A percentile compares a stretch with the other conserved stretches of the same genome.
phyloP scores from a whole-genome alignment of 2,329 filamentous ascomycete species.

The Alternaria sp. region DNA sequence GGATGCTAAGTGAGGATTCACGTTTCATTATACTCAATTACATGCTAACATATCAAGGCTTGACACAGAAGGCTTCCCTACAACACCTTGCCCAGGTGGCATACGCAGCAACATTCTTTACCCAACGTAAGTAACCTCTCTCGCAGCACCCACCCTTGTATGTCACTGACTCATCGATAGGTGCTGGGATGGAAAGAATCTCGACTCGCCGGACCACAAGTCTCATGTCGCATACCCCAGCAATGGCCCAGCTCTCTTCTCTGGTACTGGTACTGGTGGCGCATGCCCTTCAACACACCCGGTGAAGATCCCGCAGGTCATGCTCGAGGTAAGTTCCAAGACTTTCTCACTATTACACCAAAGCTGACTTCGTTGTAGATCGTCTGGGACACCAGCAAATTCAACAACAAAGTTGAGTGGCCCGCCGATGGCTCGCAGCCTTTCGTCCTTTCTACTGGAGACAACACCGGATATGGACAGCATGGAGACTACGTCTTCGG shows the following conservation, averaged over 20 bases:
- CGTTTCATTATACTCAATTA: not conserved
- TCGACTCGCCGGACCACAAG: slow-evolving; percentile 59
- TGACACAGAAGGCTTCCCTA: slow-evolving; percentile 23
- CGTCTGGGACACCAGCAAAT: slow-evolving; percentile 55
- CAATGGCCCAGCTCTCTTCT: slow-evolving; percentile 35
- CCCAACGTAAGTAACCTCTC: slow-evolving; percentile 24
- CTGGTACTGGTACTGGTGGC: slow-evolving; percentile 39
- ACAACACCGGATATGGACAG: slow-evolving; percentile 34
- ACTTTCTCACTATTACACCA: fast-evolving
- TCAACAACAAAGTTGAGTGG: slow-evolving; percentile 47
- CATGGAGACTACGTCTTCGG: slow-evolving; percentile 44
- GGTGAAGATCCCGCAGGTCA: slow-evolving; percentile 57
- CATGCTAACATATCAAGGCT: slow-evolving; percentile 9
- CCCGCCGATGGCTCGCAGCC: slow-evolving; percentile 39
- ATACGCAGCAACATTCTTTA: slow-evolving; percentile 43
- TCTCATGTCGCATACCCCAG: slow-evolving; percentile 58
- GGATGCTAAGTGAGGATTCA: slow-evolving; percentile 23
- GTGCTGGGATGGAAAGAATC: slow-evolving; percentile 59
- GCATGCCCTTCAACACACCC: slow-evolving; percentile 55
- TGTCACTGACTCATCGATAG: slow-evolving; percentile 51
- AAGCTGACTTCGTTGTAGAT: slow-evolving; percentile 17
- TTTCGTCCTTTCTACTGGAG: slow-evolving; percentile 37
- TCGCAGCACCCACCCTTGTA: no score
- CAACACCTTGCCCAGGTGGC: slow-evolving; percentile 32
- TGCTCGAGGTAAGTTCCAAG: slow-evolving; percentile 48